These are phyloP conservation scores for Mycosphaerella sp. DNA, from an alignment of 2,329 filamentous ascomycete species.

Conservation along the genomic window DNA sequence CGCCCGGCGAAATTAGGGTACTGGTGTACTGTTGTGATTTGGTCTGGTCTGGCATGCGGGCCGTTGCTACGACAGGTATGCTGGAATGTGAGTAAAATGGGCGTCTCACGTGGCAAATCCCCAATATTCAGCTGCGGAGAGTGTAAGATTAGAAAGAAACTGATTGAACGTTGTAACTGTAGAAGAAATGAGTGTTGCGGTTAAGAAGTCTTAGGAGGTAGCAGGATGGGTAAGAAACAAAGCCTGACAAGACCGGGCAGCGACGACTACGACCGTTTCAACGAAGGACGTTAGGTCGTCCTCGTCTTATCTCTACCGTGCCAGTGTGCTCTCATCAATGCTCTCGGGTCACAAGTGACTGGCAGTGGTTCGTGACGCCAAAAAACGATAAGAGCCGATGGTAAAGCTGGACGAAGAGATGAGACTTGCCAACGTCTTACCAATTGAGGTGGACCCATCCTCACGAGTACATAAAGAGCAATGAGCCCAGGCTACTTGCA, in stretches of 20 bases:
- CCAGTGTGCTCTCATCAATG: background rate
- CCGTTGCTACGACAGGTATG: slow-evolving; percentile 33
- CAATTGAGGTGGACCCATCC: background rate
- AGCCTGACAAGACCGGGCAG: background rate
- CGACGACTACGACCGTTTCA: background rate
- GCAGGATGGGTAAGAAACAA: background rate
- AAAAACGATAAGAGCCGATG: background rate
- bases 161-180: slow-evolving; percentile 12
- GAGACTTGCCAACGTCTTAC: background rate
- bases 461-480: background rate
- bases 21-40: slow-evolving; percentile 26
- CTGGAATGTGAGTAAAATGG: slow-evolving; percentile 32
- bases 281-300: background rate
- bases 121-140: background rate
- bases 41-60: slow-evolving; percentile 27
- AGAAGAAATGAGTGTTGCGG: slow-evolving; percentile 7
- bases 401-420: background rate
- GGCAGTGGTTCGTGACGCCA: background rate
- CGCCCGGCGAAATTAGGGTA: slow-evolving; percentile 2
- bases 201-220: slow-evolving; percentile 9
- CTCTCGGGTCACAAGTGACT: background rate
- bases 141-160: slow-evolving; percentile 3
- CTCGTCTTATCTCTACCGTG: background rate
- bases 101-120: slow-evolving; percentile 7
- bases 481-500: background rate